Conservation (phyloP, 2,329 filamentous ascomycete species). For the Eutypa lata region DNA sequence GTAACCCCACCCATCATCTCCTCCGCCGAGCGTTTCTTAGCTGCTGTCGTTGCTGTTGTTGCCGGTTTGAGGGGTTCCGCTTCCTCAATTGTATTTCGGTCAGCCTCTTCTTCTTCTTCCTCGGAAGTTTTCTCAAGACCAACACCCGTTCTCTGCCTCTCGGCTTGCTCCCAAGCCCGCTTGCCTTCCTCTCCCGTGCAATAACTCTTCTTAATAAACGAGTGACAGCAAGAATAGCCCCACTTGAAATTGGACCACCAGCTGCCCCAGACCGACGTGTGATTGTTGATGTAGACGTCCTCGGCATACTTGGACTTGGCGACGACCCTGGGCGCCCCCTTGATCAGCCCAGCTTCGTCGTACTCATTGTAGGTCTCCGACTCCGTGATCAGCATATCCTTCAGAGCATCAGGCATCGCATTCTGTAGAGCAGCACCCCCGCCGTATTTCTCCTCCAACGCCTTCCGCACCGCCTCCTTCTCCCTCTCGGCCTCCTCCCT, state of each 20-base stretch:
- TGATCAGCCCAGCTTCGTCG: slow-evolving; percentile 84
- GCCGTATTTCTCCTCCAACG: slow-evolving; percentile 80
- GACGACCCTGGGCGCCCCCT: slow-evolving; percentile 73
- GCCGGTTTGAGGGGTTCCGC: slow-evolving; percentile 9
- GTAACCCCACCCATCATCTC: slow-evolving; percentile 76
- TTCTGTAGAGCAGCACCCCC: slow-evolving; percentile 48
- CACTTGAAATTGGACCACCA: slow-evolving; percentile 97
- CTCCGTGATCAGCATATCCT: slow-evolving; percentile 68
- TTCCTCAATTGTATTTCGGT: slow-evolving; percentile 20
- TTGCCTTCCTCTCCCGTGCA: slow-evolving; percentile 92
- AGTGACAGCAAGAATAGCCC: slow-evolving; percentile 96
- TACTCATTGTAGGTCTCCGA: slow-evolving; percentile 92
- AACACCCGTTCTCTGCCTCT: slow-evolving; percentile 53
- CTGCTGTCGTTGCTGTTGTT: slow-evolving; percentile 12
- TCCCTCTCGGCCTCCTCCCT: slow-evolving; percentile 68
- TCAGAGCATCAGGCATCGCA: slow-evolving; percentile 57
- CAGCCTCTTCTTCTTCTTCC: slow-evolving; percentile 16
- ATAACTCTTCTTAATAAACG: slow-evolving; percentile 91
- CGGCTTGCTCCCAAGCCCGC: slow-evolving; percentile 73
- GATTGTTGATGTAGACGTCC: slow-evolving; percentile 85
- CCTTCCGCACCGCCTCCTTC: slow-evolving; percentile 64
- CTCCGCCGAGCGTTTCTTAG: slow-evolving; percentile 71
- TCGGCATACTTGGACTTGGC: slow-evolving; percentile 91
- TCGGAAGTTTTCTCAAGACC: slow-evolving; percentile 32
- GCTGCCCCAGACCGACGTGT: slow-evolving; percentile 89